Evolutionary conservation across 2,329 filamentous ascomycete species (phyloP), one percentile per base, ranked within the genome.

Genomic region (Paraphoma sp.): DNA sequence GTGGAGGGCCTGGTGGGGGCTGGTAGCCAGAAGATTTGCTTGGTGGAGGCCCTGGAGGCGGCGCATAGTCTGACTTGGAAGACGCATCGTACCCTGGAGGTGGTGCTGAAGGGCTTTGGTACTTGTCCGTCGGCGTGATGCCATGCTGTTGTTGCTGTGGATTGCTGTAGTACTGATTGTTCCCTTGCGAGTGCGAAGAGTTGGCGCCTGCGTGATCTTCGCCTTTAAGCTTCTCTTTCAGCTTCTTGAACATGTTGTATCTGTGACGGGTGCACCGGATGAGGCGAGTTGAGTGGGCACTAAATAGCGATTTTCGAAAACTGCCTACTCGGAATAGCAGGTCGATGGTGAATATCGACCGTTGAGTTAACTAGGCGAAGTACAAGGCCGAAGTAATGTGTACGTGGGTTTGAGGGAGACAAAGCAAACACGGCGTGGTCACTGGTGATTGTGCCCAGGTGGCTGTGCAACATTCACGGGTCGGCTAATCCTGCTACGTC

Each of bases 211-310:
- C 47, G 14, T 62, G 62, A 4, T 71, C 67, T 3, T 72, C 65
- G 23, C 65, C 65, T 41, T 70, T 73, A n/a, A 75, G 48, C 59
- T 74, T 76, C 14, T 67, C 68, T 49, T 76, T 76, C 17, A 74
- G 52, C 48, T 76, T 76, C 48, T 72, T 74, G 60, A 76, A 73
- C 72, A 76, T 75, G 38, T 8, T 64, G 49, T 45, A 29, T 40
- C 23, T 23, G 23, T 23, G 5, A 23, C 5, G 23, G 23, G 23
- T 5, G 23, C 23, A 23, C 23, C 3, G 23, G 23, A 23, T 23
- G 11, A 23, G 17, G 42, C 16, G 14, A 36, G 9, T 14, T 36
- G 33, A 36, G 33, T 10, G 7, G 41, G 23, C 23, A 23, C 23
- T 23, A 23, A 23, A 23, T 5, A 5, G 23, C 5, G 23, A 23